Evolutionary conservation across 805 yeast genomes (phyloP), one percentile per base, ranked within the genome.

Genomic region (Tanozyma kutaoensis): DNA sequence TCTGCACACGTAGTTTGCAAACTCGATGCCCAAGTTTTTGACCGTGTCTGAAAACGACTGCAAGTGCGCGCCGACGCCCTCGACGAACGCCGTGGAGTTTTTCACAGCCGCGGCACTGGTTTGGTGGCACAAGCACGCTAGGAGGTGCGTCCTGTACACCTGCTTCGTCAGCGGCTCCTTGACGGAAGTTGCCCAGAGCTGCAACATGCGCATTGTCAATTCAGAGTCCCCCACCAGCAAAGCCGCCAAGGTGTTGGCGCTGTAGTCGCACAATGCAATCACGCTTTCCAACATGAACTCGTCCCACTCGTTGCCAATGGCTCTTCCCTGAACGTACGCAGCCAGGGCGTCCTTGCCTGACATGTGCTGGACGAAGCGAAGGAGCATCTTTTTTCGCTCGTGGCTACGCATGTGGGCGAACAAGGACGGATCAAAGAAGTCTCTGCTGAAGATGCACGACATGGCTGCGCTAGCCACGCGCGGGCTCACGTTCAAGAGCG

Each of bases 1-100:
- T 13, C 37, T 48, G 35, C 68, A 58, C 1, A 69, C 42, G 11
- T 45, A 41, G 38, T 75, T 76, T 1, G 80, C 81, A 5, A 76
- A 44, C 11, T 64, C 40, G 45, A 76, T 68, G 0, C 75, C 85
- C 18, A 74, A 45, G 10, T 56, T 41, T 29, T 80, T 61, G 2
- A 62, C 48, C n/a, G 40, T 43, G 2, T 45, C 39, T 2, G 70
- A 58, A 24, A 58, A 57, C 0, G 77, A 66, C 15, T 58, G 60
- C n/a, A 78, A 52, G 20, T 76, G 54, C 27, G 58, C 50, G 0
- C 78, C 64, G n/a, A 78, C 56, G 0, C 70, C 61, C 14, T 53
- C 42, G 11, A 76, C 43, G 37, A 76, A 75, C 0, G 28, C 28
- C 2, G 49, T 28, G n/a, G n/a, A n/a, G 7, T 59, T 49, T 9